Evolutionary conservation across 1,284 basidiomycete genomes (phyloP).

Genomic region (Puccinia polysora): DNA sequence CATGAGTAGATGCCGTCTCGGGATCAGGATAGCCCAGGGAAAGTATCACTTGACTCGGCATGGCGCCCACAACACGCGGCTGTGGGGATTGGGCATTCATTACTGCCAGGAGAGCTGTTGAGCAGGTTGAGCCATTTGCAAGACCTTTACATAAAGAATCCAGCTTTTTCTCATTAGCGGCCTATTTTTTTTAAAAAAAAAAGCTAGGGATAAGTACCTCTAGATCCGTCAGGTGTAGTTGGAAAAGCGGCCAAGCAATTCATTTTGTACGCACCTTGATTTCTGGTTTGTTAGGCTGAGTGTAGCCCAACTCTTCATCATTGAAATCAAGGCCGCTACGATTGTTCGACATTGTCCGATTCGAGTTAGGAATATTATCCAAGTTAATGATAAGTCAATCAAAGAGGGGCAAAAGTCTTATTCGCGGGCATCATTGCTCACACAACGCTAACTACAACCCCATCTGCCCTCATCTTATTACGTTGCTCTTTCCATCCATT

Average conservation of each 20-base stretch:
- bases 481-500: constrained; percentile 21
- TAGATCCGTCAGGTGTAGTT: neutral
- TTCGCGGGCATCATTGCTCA: constrained; percentile 1
- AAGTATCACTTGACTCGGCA: neutral
- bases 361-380: neutral
- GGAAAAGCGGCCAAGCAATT: neutral
- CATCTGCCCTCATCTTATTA: constrained; percentile 11
- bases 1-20: neutral
- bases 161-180: constrained; percentile 16
- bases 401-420: neutral
- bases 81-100: constrained; percentile 24
- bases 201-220: neutral
- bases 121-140: constrained; percentile 13
- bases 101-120: constrained; percentile 18
- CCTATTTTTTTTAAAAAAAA: neutral
- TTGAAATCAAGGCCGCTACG: constrained; percentile 33
- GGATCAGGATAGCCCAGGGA: constrained; percentile 30
- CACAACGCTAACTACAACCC: constrained; percentile 20
- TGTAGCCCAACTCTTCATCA: constrained; percentile 13
- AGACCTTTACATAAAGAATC: constrained; percentile 2
- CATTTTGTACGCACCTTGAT: constrained; percentile 8
- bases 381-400: neutral
- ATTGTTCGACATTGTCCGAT: neutral
- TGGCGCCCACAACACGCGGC: constrained; percentile 8
- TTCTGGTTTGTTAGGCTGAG: constrained; percentile 34